These are phyloP conservation scores for Gigaspora rosea DNA, from an alignment of 192 early-diverging fungal species.

Conservation along the genomic window DNA sequence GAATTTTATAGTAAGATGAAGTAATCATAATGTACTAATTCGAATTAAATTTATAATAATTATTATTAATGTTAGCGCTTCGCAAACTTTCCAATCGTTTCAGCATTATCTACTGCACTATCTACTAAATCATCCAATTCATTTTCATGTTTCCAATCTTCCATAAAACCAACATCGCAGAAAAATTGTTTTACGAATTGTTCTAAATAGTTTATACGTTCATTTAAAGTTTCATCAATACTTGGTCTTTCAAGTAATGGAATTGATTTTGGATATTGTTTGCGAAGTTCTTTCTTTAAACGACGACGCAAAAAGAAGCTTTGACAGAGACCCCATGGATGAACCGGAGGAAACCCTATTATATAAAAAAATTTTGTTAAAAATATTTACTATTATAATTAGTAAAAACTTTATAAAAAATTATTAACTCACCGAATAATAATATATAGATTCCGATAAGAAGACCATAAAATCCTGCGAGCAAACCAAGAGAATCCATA, in stretches of 20 bases:
- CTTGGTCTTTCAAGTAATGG: constrained; percentile 3
- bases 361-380: neutral
- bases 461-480: constrained; percentile 27
- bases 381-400: neutral
- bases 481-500: constrained; percentile 17
- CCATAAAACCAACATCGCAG: constrained; percentile 16
- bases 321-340: constrained; percentile 25
- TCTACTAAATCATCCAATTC: neutral
- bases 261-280: constrained; percentile 24
- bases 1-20: too few species aligned
- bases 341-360: constrained; percentile 8
- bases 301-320: neutral
- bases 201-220: constrained; percentile 9
- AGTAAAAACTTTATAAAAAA: neutral
- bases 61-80: too few species aligned
- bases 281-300: neutral
- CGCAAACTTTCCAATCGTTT: neutral
- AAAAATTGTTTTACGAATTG: constrained; percentile 22
- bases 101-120: neutral
- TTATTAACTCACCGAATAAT: constrained; percentile 11
- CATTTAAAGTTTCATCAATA: neutral
- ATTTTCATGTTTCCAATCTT: neutral
- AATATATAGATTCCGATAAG: constrained; percentile 25
- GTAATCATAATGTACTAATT: too few species aligned
- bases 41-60: too few species aligned